Conservation (phyloP, 495 filamentous ascomycete genomes). For the Annulohypoxylon bovei region DNA sequence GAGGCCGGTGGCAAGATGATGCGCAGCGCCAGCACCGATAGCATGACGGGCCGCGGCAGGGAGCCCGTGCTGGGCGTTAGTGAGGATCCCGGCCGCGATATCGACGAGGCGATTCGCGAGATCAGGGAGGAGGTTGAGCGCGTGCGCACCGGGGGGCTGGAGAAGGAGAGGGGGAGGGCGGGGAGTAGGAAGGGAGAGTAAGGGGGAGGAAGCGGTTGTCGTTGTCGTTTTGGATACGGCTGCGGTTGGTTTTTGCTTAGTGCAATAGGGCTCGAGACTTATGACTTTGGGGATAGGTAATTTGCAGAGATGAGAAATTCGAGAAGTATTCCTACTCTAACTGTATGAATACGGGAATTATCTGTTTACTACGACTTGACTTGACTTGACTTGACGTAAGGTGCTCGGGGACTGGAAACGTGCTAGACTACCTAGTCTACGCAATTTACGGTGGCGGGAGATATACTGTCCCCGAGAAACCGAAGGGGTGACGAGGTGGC, state of each 20-base stretch:
- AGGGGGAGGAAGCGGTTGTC: no score
- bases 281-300: neutral
- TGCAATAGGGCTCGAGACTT: neutral
- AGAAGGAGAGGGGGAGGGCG: neutral
- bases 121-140: constrained; percentile 69
- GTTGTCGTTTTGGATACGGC: no score
- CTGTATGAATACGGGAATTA: neutral
- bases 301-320: neutral
- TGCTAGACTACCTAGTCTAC: no score
- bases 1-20: constrained; percentile 47
- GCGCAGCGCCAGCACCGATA: constrained; percentile 52
- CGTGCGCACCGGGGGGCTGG: constrained; percentile 49
- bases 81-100: constrained; percentile 76
- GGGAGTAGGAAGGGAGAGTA: constrained; percentile 9
- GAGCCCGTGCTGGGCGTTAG: constrained; percentile 79
- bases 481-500: no score
- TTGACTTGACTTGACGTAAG: no score
- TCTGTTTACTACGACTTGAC: no score
- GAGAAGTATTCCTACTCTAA: neutral
- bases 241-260: no score
- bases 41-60: constrained; percentile 44
- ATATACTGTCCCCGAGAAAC: no score
- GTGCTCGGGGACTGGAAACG: no score
- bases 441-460: no score
- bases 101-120: constrained; percentile 82